Evolutionary conservation across 192 early-diverging fungal species (phyloP).

Genomic region (Cetraspora pellucida): DNA sequence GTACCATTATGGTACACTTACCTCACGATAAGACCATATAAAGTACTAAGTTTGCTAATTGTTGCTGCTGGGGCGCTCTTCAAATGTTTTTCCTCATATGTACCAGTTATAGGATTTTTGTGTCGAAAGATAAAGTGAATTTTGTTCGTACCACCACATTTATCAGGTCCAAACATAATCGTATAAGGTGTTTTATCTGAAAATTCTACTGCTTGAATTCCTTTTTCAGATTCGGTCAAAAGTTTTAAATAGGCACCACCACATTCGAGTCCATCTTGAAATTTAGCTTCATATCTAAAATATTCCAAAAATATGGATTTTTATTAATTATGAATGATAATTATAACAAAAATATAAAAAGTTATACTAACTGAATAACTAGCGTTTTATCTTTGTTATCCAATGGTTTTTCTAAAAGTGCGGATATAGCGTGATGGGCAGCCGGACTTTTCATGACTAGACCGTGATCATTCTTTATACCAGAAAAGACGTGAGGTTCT

Average conservation of each 20-base stretch:
- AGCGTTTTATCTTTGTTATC: conserved; percentile 74
- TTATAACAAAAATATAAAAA: too few species aligned
- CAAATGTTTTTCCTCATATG: conserved; percentile 86
- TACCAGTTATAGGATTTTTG: conserved; percentile 80
- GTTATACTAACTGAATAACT: conserved; percentile 69
- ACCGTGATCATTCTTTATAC: conserved; percentile 70
- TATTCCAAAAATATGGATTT: too few species aligned
- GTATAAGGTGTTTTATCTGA: conserved; percentile 82
- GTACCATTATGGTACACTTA: conserved; percentile 32
- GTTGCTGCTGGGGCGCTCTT: conserved; percentile 68
- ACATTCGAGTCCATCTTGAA: conserved; percentile 83
- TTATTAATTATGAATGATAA: too few species aligned
- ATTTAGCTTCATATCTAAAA: conserved; percentile 80
- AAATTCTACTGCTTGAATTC: conserved; percentile 69
- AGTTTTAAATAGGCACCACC: conserved; percentile 95
- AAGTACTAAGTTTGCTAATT: conserved; percentile 62
- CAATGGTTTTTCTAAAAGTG: conserved; percentile 66
- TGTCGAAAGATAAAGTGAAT: conserved; percentile 94
- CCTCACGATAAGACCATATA: conserved; percentile 84
- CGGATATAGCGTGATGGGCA: conserved; percentile 87
- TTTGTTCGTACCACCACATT: conserved; percentile 86
- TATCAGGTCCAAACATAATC: conserved; percentile 93
- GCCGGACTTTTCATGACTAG: conserved; percentile 81
- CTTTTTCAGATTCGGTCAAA: conserved; percentile 62
- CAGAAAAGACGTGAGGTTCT: conserved; percentile 58